phyloP scores from a whole-genome alignment of 495 filamentous ascomycete species.

The Hypoxylon rickii region DNA sequence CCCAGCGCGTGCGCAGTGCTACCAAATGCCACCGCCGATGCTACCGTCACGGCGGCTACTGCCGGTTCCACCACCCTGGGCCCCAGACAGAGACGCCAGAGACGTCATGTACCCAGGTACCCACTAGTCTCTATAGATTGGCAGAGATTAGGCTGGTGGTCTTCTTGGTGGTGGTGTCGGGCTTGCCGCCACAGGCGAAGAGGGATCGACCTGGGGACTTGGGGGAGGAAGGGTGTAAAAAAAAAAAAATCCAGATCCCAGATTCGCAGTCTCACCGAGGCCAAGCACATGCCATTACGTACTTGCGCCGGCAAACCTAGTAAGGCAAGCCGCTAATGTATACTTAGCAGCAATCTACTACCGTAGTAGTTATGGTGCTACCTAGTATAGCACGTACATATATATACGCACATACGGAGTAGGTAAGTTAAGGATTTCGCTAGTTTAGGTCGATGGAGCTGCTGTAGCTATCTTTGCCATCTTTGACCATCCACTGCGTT shows the following conservation, averaged over 20 bases:
- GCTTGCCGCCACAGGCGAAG: constrained; percentile 10
- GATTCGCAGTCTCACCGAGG: constrained; percentile 16
- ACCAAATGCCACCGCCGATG: not conserved
- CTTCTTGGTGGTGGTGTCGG: constrained; percentile 1
- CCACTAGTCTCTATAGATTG: no score
- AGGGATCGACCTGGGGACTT: not conserved
- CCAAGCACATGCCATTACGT: constrained; percentile 21
- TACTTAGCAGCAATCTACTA: no score
- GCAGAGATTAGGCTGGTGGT: constrained; percentile 9
- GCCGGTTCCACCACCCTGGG: constrained; percentile 25
- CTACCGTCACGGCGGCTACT: constrained; percentile 9
- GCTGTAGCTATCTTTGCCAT: no score
- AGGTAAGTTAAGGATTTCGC: no score
- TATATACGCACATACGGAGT: no score
- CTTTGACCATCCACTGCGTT: no score
- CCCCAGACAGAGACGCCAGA: no score
- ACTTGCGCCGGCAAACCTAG: constrained; percentile 17
- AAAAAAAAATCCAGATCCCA: constrained; percentile 1
- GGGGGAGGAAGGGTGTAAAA: not conserved
- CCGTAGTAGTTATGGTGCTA: no score
- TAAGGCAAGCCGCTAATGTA: constrained; percentile 16
- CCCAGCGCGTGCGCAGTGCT: no score
- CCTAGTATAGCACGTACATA: no score
- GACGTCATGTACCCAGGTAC: no score
- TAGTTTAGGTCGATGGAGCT: no score